Evolutionary conservation across 345 rosid species (phyloP).

Genomic region (Salix caprea): DNA sequence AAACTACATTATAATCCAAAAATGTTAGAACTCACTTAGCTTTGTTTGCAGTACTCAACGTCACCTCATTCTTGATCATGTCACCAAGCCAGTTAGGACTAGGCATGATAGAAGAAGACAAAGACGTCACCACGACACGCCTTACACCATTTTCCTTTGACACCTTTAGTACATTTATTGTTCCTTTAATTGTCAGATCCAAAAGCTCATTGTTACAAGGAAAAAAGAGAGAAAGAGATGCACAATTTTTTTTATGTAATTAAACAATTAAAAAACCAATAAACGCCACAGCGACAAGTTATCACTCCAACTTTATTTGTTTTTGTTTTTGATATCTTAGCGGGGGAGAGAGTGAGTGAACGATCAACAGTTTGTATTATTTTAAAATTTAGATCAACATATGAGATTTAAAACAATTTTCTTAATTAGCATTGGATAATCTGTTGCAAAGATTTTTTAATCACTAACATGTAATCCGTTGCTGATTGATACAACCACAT

Average conservation of each 20-base stretch:
- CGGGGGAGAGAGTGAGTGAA: too few species aligned
- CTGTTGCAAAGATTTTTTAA: too few species aligned
- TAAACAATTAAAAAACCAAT: not conserved
- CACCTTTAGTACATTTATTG: slow-evolving; percentile 60
- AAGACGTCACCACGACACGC: slow-evolving; percentile 20
- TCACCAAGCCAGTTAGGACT: slow-evolving; percentile 18
- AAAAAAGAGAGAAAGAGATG: not conserved
- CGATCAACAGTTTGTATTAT: too few species aligned
- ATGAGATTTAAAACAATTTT: too few species aligned
- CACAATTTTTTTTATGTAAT: not conserved
- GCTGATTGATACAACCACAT: too few species aligned
- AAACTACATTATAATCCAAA: not conserved
- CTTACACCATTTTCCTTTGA: slow-evolving; percentile 65
- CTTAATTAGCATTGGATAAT: too few species aligned
- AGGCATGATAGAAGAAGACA: too few species aligned
- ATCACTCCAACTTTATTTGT: not conserved
- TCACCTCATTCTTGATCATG: slow-evolving; percentile 48
- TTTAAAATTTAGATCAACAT: too few species aligned
- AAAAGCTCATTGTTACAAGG: slow-evolving; percentile 60
- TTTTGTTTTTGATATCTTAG: too few species aligned
- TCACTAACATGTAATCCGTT: too few species aligned
- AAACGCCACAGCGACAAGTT: not conserved
- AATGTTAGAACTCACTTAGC: slow-evolving; percentile 42
- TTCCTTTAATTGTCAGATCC: slow-evolving; percentile 87
- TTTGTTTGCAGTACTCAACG: slow-evolving; percentile 59